Evolutionary conservation across 1,284 basidiomycete genomes (phyloP).

Genomic region (Puccinia triticina): DNA sequence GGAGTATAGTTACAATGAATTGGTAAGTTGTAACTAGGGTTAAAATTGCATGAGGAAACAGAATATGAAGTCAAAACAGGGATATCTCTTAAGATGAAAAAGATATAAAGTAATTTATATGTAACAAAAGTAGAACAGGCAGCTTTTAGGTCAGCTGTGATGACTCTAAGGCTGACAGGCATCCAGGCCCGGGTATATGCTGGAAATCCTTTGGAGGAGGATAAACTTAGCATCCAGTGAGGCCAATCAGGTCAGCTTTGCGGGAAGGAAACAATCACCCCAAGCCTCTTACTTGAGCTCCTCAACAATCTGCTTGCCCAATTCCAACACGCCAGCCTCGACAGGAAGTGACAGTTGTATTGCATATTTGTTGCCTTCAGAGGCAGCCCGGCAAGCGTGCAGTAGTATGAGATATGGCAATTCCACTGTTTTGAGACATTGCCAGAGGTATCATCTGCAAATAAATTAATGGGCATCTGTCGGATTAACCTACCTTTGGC

Average conservation of each 20-base stretch:
- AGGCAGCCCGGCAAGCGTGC: neutral
- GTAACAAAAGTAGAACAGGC: too few relatives aligned
- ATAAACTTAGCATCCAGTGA: neutral
- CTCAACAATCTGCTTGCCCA: neutral
- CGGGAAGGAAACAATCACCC: too few relatives aligned
- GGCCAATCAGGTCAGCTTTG: neutral
- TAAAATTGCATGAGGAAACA: too few relatives aligned
- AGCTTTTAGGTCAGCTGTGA: too few relatives aligned
- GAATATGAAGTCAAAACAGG: too few relatives aligned
- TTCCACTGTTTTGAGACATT: slow-evolving; percentile 2
- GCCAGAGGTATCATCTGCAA: neutral
- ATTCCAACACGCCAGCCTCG: neutral
- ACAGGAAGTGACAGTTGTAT: neutral
- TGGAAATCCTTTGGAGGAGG: neutral
- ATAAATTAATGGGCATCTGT: neutral
- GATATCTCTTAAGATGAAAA: too few relatives aligned
- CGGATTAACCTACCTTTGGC: neutral
- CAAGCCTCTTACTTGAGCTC: neutral
- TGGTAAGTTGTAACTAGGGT: too few relatives aligned
- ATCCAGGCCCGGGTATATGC: neutral
- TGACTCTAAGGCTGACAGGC: too few relatives aligned
- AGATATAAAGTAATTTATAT: too few relatives aligned
- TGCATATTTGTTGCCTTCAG: neutral
- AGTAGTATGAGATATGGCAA: neutral
- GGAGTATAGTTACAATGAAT: too few relatives aligned